Base-by-base conservation (phyloP, 2,329 filamentous ascomycete species). In the Cladosporium sphaerospermum region DNA sequence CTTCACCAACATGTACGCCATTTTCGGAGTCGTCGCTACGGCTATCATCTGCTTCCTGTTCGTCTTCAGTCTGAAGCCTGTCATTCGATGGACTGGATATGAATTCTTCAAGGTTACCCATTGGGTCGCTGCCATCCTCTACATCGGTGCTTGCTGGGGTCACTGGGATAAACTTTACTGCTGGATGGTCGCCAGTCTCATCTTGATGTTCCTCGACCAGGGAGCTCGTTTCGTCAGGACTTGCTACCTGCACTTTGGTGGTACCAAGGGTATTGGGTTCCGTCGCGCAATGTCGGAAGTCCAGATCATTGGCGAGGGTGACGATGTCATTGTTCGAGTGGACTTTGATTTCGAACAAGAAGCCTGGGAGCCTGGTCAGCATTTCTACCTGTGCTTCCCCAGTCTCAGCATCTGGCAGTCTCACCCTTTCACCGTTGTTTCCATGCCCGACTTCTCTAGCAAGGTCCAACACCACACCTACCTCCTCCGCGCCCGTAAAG, bases 51-150 rank as follows among this genome's bases (percentile, higher is more conserved):
- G 80, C 0, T 67, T 86, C 11, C 68, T 89, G 1, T 79, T 83
- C 54, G 63, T 82, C 4, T 72, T 86, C 49, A 84, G 82, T 55
- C 77, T 78, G 0, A 73, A 75, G 10, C 76, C 74, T 65, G 83
- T 76, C 1, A 85, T 89, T 54, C 75, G 78, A 8, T 68, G 78
- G 45, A 88, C 84, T 0, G 87, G 87, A 2, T 89, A 91, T 67
- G 87, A 90, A 62, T 83, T 86, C 69, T 90, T 90, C 74, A 78
- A 85, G 56, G 89, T 88, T 64, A 72, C 79, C 0, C 86, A 90
- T 64, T 88, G 88, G 60, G 73, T 89, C 10, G 73, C 89, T 2
- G 87, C 86, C 9, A 81, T 86, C 71, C 67, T 89, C 4, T 91
- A 88, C 67, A 79, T 90, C 10, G 87, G 84, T 4, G 85, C 85